A percentile compares a stretch with the other conserved stretches of the same genome.
These are phyloP conservation scores for Penicillium sp. DNA, from an alignment of 2,329 filamentous ascomycete species.

Conservation along the genomic window DNA sequence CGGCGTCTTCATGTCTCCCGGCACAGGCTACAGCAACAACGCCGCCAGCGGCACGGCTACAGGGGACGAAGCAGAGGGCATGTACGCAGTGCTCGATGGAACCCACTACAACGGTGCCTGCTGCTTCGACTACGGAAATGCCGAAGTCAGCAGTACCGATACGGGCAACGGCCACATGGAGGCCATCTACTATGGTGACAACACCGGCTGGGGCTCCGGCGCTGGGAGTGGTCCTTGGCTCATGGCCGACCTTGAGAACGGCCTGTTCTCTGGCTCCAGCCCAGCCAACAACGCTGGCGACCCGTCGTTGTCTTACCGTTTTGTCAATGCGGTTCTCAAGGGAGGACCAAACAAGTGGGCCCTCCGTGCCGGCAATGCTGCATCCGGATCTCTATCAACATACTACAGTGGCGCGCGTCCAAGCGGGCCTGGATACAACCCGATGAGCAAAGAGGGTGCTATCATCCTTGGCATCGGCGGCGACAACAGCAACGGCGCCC, in stretches of 20 bases:
- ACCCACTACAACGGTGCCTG: constrained; percentile 37
- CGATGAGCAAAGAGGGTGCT: constrained; percentile 65
- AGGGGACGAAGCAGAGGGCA: constrained; percentile 52
- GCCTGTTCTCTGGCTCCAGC: constrained; percentile 59
- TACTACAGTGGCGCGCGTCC: constrained; percentile 61
- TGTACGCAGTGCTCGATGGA: constrained; percentile 37
- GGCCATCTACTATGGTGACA: constrained; percentile 64
- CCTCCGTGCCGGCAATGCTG: constrained; percentile 58
- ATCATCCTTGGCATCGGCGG: constrained; percentile 71
- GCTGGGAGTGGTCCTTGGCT: constrained; percentile 63
- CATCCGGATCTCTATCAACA: constrained; percentile 56
- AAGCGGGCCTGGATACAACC: constrained; percentile 54
- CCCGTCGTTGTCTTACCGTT: constrained; percentile 55
- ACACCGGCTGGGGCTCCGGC: constrained; percentile 57
- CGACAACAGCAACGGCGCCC: constrained; percentile 60
- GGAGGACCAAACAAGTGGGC: constrained; percentile 59
- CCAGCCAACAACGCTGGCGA: constrained; percentile 52
- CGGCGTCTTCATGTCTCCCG: constrained; percentile 62
- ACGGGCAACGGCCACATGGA: constrained; percentile 68
- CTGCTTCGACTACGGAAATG: constrained; percentile 59
- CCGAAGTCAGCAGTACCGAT: constrained; percentile 53
- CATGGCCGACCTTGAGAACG: constrained; percentile 69
- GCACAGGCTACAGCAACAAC: constrained; percentile 65
- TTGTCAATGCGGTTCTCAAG: constrained; percentile 59
- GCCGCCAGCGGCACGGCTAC: constrained; percentile 53